phyloP scores from a whole-genome alignment of 495 filamentous ascomycete genomes.

The Xylaria bambusicola region DNA sequence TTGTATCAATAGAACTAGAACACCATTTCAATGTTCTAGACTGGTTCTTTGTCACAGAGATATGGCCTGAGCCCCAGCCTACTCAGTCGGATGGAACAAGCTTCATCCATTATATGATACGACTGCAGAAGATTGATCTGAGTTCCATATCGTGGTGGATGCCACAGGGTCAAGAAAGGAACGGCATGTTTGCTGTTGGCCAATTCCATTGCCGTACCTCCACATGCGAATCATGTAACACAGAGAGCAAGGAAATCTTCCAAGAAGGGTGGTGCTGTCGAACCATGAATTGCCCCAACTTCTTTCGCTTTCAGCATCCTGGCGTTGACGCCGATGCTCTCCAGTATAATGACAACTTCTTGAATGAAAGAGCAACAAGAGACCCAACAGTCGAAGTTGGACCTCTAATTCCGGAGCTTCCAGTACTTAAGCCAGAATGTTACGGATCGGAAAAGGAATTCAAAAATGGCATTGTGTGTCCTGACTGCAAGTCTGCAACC shows the following conservation, averaged over 20 bases:
- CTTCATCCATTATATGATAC: conserved; percentile 55
- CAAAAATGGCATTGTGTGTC: conserved; percentile 69
- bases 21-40: conserved; percentile 71
- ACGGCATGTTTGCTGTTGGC: conserved; percentile 19
- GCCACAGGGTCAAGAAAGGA: conserved; percentile 19
- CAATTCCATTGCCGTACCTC: conserved; percentile 13
- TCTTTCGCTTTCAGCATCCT: conserved; percentile 53
- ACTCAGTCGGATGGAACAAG: conserved; percentile 18
- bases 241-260: conserved; percentile 40
- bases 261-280: conserved; percentile 71
- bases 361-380: conserved; percentile 47
- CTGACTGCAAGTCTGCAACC: conserved; percentile 65
- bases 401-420: conserved; percentile 41
- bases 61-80: conserved; percentile 66
- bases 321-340: conserved; percentile 39
- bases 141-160: conserved; percentile 70
- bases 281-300: conserved; percentile 53
- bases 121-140: conserved; percentile 71
- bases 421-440: neutral
- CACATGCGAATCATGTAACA: conserved; percentile 31
- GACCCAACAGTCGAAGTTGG: conserved; percentile 24
- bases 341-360: conserved; percentile 59
- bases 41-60: conserved; percentile 69
- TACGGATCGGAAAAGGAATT: conserved; percentile 41
- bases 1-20: conserved; percentile 56